phyloP scores from a whole-genome alignment of 768 basidiomycete genomes.

The Leccinum incarnatum region DNA sequence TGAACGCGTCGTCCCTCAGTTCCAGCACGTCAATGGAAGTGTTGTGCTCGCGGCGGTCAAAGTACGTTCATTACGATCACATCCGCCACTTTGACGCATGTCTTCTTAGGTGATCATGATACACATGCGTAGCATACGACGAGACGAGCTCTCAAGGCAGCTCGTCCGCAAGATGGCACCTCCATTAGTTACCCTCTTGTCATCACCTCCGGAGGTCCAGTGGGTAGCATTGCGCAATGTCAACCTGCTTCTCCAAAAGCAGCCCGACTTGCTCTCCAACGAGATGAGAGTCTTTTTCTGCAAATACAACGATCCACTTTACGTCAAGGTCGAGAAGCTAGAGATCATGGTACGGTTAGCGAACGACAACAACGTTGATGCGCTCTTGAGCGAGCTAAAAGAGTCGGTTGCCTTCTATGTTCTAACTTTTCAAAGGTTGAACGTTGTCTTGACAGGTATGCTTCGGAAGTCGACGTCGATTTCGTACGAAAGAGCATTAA shows the following conservation, averaged over 20 bases:
- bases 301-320: conserved; percentile 99
- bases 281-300: conserved; percentile 99
- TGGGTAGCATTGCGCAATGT: conserved; percentile 98
- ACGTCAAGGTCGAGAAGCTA: conserved; percentile 97
- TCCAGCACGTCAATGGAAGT: conserved; percentile 94
- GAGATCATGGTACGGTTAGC: conserved; percentile 98
- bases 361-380: conserved; percentile 89
- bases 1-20: conserved; percentile 96
- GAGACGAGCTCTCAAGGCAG: conserved; percentile 82
- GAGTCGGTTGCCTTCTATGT: conserved; percentile 59
- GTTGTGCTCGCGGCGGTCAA: conserved; percentile 97
- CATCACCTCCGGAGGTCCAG: conserved; percentile 95
- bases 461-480: conserved; percentile 97
- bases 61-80: conserved; percentile 40
- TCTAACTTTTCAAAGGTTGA: conserved; percentile 2
- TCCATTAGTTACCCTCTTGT: conserved; percentile 90
- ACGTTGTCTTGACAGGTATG: conserved; percentile 55
- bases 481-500: conserved; percentile 94
- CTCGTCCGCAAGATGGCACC: conserved; percentile 97
- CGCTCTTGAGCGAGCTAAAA: conserved; percentile 90
- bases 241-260: conserved; percentile 93
- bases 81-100: not conserved
- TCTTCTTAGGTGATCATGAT: conserved; percentile 86
- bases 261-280: conserved; percentile 83
- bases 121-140: conserved; percentile 78